Conservation (phyloP, 1,284 basidiomycete species). For the Malassezia cuniculi region DNA sequence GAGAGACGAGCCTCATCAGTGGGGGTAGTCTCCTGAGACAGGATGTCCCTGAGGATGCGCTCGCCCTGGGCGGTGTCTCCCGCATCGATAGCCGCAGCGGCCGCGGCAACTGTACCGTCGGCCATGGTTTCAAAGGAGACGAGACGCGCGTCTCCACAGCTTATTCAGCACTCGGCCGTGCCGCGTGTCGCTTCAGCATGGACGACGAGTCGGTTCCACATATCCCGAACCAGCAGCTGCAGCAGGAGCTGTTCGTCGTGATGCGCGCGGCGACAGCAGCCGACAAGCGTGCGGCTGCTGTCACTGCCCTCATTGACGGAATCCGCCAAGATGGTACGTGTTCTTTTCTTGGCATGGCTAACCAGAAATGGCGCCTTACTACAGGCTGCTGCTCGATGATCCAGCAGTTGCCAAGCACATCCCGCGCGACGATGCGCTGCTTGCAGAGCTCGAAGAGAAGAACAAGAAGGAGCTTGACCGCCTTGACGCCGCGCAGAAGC, state of each 20-base stretch:
- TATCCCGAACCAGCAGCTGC: slow-evolving; percentile 38
- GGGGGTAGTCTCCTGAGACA: slow-evolving; percentile 17
- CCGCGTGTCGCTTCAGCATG: slow-evolving; percentile 14
- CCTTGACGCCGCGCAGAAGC: slow-evolving; percentile 65
- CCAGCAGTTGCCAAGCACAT: slow-evolving; percentile 39
- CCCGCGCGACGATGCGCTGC: slow-evolving; percentile 52
- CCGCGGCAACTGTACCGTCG: slow-evolving; percentile 26
- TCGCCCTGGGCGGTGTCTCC: slow-evolving; percentile 27
- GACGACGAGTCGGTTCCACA: slow-evolving; percentile 39
- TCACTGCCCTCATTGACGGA: slow-evolving; percentile 57
- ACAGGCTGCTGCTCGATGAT: slow-evolving; percentile 28
- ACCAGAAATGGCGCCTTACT: slow-evolving; percentile 42
- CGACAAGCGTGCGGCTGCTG: slow-evolving; percentile 15
- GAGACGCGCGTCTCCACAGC: slow-evolving; percentile 8
- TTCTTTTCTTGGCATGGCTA: slow-evolving; percentile 12
- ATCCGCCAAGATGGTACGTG: slow-evolving; percentile 66
- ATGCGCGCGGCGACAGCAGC: slow-evolving; percentile 51
- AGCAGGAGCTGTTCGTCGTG: slow-evolving; percentile 41
- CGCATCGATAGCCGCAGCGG: slow-evolving; percentile 29
- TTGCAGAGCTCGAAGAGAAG: slow-evolving; percentile 59
- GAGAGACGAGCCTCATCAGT: slow-evolving; percentile 55
- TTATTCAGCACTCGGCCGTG: slow-evolving; percentile 12
- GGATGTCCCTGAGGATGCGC: slow-evolving; percentile 33
- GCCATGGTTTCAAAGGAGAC: background rate
- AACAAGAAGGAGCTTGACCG: slow-evolving; percentile 65